Evolutionary conservation across 352 stramenopile genomes (phyloP).

Genomic region (Globisporangium middletonii): DNA sequence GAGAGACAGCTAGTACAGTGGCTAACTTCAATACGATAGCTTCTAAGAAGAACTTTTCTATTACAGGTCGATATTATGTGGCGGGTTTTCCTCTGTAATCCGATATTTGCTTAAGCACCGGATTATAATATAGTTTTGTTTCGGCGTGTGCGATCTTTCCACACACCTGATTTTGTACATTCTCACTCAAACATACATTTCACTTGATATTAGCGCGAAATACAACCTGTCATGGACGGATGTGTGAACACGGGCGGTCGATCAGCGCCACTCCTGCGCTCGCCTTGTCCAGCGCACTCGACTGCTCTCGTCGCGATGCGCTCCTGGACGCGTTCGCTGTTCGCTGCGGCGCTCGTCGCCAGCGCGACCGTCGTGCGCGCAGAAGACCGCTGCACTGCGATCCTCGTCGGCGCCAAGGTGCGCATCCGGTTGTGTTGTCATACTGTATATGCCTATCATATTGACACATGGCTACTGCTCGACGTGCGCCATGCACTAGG

Average conservation of each 20-base stretch:
- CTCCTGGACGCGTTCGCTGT: conserved; percentile 10
- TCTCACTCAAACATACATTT: neutral
- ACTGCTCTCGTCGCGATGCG: neutral
- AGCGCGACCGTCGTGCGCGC: conserved; percentile 10
- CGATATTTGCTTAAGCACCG: no score
- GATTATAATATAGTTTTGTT: no score
- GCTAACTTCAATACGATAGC: no score
- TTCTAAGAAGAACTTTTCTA: no score
- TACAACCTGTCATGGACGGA: no score
- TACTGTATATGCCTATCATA: neutral
- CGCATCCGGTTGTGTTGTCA: neutral
- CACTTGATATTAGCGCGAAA: no score
- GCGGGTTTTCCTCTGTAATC: no score
- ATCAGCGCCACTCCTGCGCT: conserved; percentile 8
- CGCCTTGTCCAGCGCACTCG: neutral
- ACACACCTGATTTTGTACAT: neutral
- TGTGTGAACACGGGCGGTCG: neutral
- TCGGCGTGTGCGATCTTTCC: no score
- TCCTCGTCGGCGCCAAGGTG: conserved; percentile 74
- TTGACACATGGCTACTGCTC: neutral
- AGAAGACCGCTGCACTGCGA: conserved; percentile 71
- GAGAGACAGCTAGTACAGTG: no score
- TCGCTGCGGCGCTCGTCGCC: conserved; percentile 17
- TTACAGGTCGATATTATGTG: no score
- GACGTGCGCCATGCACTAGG: conserved; percentile 17